phyloP scores from a whole-genome alignment of 352 stramenopile genomes.

The Pythium utonaiense region DNA sequence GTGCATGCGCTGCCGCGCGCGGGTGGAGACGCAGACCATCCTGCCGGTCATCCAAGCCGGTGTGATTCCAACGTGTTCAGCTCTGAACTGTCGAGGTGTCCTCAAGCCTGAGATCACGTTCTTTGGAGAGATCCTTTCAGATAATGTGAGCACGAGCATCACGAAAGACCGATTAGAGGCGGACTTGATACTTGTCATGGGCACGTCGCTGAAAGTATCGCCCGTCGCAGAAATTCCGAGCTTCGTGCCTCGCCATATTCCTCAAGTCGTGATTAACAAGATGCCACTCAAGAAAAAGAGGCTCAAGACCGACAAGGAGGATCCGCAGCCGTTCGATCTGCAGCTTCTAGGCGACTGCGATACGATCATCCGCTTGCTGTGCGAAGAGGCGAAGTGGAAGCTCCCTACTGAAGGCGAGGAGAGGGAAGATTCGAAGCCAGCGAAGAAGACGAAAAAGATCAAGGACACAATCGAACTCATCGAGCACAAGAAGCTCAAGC shows the following conservation, averaged over 20 bases:
- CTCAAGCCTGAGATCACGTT: constrained; percentile 98
- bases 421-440: background rate
- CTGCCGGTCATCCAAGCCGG: constrained; percentile 76
- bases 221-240: constrained; percentile 91
- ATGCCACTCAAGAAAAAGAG: constrained; percentile 81
- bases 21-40: constrained; percentile 43
- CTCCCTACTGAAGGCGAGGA: constrained; percentile 1
- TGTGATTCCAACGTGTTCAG: constrained; percentile 64
- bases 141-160: constrained; percentile 83
- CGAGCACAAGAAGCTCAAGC: constrained; percentile 25
- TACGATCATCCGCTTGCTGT: constrained; percentile 67
- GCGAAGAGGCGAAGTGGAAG: constrained; percentile 48
- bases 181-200: constrained; percentile 97
- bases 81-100: constrained; percentile 85
- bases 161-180: constrained; percentile 72
- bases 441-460: constrained; percentile 10
- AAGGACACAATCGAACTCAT: constrained; percentile 22
- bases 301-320: constrained; percentile 31
- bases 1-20: constrained; percentile 87
- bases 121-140: constrained; percentile 93
- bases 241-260: constrained; percentile 76
- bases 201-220: constrained; percentile 95
- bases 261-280: constrained; percentile 90
- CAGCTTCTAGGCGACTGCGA: constrained; percentile 82
- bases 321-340: constrained; percentile 73